A percentile compares a stretch with the other conserved stretches of the same genome.
Evolutionary conservation across 495 filamentous ascomycete genomes (phyloP).

Genomic region (Hyaloscypha variabilis): DNA sequence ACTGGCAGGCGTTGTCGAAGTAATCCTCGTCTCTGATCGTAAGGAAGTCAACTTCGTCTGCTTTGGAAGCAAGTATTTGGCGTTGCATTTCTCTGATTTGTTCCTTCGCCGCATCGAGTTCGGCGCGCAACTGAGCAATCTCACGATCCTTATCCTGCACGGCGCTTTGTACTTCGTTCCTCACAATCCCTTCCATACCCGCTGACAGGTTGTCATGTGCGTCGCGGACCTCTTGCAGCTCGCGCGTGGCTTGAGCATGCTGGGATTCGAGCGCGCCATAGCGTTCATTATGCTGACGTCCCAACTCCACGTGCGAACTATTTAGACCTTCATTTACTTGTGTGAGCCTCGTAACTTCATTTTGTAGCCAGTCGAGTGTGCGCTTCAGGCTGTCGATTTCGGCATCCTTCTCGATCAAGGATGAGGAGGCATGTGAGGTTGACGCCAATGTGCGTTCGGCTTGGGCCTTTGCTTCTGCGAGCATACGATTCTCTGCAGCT

Average conservation of each 20-base stretch:
- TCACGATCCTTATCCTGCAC: constrained; percentile 77
- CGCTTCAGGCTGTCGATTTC: constrained; percentile 80
- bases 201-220: constrained; percentile 60
- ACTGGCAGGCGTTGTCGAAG: constrained; percentile 91
- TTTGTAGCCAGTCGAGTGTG: constrained; percentile 75
- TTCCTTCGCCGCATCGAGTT: constrained; percentile 76
- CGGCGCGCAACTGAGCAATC: constrained; percentile 71
- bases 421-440: constrained; percentile 39
- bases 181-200: constrained; percentile 66
- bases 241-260: constrained; percentile 55
- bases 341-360: constrained; percentile 73
- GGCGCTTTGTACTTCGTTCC: constrained; percentile 59
- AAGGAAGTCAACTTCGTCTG: constrained; percentile 74
- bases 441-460: constrained; percentile 59
- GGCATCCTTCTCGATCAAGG: constrained; percentile 66
- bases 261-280: constrained; percentile 62
- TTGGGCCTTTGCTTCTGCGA: constrained; percentile 70
- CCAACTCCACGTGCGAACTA: constrained; percentile 68
- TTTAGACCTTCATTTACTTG: constrained; percentile 74
- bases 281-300: constrained; percentile 66
- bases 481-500: constrained; percentile 75
- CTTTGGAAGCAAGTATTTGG: constrained; percentile 71
- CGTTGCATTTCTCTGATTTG: constrained; percentile 78
- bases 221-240: constrained; percentile 64
- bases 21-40: constrained; percentile 86